These are phyloP conservation scores for Citeromyces nyonsensis DNA, from an alignment of 805 yeast genomes.

Conservation along the genomic window DNA sequence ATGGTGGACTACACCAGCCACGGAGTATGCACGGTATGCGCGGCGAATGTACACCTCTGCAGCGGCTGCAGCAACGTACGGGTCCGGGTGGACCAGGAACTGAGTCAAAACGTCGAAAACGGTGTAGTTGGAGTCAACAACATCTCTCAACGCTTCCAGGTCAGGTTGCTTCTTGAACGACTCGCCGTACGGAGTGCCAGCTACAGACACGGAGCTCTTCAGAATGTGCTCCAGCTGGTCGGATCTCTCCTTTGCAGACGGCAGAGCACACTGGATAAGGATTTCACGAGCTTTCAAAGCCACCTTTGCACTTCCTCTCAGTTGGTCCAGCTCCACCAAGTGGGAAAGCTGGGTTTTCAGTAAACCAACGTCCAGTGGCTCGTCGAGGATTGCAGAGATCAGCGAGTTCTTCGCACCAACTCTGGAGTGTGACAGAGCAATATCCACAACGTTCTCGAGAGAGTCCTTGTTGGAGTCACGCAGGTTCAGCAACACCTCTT, in stretches of 20 bases:
- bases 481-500: slow-evolving; percentile 72
- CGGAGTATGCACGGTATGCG: slow-evolving; percentile 91
- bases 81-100: slow-evolving; percentile 72
- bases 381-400: slow-evolving; percentile 68
- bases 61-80: slow-evolving; percentile 88
- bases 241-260: slow-evolving; percentile 89
- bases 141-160: slow-evolving; percentile 67
- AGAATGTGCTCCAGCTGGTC: slow-evolving; percentile 95
- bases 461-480: slow-evolving; percentile 81
- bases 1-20: slow-evolving; percentile 59
- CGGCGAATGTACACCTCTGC: slow-evolving; percentile 94
- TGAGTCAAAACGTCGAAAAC: slow-evolving; percentile 93
- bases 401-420: slow-evolving; percentile 88
- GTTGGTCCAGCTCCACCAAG: slow-evolving; percentile 74
- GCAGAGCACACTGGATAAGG: slow-evolving; percentile 90
- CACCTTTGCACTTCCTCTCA: slow-evolving; percentile 79
- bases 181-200: slow-evolving; percentile 82
- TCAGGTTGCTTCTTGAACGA: slow-evolving; percentile 66
- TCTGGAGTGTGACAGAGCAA: slow-evolving; percentile 80
- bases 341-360: slow-evolving; percentile 61
- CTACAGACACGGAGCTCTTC: slow-evolving; percentile 59
- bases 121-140: slow-evolving; percentile 89
- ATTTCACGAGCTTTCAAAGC: slow-evolving; percentile 93
- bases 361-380: slow-evolving; percentile 38
- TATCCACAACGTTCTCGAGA: slow-evolving; percentile 53